Evolutionary conservation across 169 alveolate genomes (phyloP), one percentile per base, ranked within the genome.

Genomic region (Plasmodium adleri): DNA sequence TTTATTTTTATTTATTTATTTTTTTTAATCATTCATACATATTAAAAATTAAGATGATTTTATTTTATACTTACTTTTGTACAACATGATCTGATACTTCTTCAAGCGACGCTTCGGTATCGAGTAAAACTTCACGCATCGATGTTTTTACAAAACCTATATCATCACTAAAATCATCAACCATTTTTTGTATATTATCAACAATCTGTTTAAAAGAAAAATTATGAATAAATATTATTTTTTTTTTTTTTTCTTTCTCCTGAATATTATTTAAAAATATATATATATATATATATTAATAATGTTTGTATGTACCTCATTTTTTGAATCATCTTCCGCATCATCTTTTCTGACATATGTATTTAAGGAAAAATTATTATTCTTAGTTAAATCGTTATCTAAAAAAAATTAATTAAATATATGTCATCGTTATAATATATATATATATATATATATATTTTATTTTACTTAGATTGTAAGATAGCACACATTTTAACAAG

Each of bases 21-120:
- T 47, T n/a, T n/a, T n/a, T 32, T 13, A 13, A 5, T 15, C 26
- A 15, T 70, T 12, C 22, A 13, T 8, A 20, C 54, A 28, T 13
- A 64, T 64, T 7, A 39, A 15, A 72, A 12, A 72, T 24, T 9
- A 64, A 50, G 8, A 50, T 63, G 12, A 32, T 15, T 3, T 12
- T 56, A 24, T 74, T 56, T 49, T 43, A n/a, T 47, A 54, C 67
- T 12, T 12, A 76, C 88, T 8, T 63, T 54, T 76, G 63, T 20
- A 58, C 76, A 50, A 76, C 59, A 58, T 76, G 76, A 67, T 76
- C 88, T 5, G 88, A 76, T 12, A 66, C 17, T 2, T 76, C 88
- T 58, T 76, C 75, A 50, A 76, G 66, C 8, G 76, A 76, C 22
- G 71, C 75, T 58, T 76, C 88, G 49, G 64, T n/a, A 28, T 76